These are phyloP conservation scores for Kalmusia sp. DNA, from an alignment of 2,329 filamentous ascomycete genomes.

Conservation along the genomic window DNA sequence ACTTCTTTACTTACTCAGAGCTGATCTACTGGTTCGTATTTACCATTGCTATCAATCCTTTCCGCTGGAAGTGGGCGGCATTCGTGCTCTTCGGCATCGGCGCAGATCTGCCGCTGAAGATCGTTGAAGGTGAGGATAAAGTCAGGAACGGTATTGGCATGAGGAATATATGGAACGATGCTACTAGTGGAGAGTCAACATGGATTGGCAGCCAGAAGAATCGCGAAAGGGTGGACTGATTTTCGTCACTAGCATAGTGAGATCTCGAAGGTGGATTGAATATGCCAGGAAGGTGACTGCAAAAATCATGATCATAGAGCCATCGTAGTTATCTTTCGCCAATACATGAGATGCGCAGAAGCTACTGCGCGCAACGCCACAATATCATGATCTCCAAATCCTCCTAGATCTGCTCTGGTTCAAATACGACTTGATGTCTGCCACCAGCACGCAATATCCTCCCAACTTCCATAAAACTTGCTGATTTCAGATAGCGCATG, in stretches of 20 bases:
- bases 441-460: no score
- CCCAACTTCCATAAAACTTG: no score
- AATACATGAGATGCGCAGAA: no score
- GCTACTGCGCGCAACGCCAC: no score
- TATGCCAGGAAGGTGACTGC: no score
- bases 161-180: conserved; percentile 21
- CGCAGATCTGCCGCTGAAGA: conserved; percentile 66
- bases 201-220: conserved; percentile 11
- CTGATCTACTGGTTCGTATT: conserved; percentile 87
- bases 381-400: no score
- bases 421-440: no score
- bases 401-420: no score
- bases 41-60: conserved; percentile 79
- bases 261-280: no score
- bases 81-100: conserved; percentile 84
- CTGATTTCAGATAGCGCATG: no score
- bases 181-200: conserved; percentile 8
- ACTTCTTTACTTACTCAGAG: conserved; percentile 90
- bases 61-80: conserved; percentile 87
- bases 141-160: conserved; percentile 62
- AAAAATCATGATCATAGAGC: no score
- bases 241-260: conserved; percentile 12
- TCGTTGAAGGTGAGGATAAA: conserved; percentile 72
- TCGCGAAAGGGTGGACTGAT: background rate
- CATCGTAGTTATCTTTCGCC: no score